These are phyloP conservation scores for Manihot esculenta DNA, from an alignment of 441 rosid genomes.

Conservation along the genomic window DNA sequence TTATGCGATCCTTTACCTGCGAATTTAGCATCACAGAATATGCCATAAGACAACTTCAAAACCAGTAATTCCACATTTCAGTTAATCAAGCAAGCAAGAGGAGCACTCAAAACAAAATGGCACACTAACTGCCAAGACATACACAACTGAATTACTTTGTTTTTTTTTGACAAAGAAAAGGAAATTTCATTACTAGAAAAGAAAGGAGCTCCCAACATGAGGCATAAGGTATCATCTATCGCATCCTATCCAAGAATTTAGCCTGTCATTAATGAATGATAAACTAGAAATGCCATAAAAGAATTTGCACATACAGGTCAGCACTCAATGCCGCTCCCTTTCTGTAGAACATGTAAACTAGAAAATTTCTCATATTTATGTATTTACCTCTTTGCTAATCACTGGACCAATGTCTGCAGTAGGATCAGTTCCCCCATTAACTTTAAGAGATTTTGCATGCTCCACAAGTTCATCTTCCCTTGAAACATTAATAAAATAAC, in stretches of 20 bases:
- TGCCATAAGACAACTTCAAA: not conserved
- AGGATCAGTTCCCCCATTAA: constrained; percentile 55
- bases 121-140: not conserved
- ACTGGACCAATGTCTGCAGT: constrained; percentile 44
- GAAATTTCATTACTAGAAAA: not conserved
- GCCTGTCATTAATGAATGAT: not conserved
- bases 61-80: too few relatives aligned
- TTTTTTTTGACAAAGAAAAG: not conserved
- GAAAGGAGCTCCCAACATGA: not conserved
- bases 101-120: not conserved
- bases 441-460: constrained; percentile 50
- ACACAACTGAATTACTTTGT: not conserved
- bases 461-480: constrained; percentile 48
- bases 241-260: not conserved
- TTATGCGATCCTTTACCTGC: constrained; percentile 82
- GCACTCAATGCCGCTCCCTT: constrained; percentile 2
- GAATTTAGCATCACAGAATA: constrained; percentile 14
- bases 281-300: not conserved
- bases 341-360: not conserved
- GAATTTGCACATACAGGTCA: not conserved
- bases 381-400: constrained; percentile 42
- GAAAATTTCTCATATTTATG: constrained; percentile 2
- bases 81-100: constrained; percentile 8
- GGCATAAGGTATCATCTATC: not conserved
- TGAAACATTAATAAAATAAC: constrained; percentile 14